phyloP scores from a whole-genome alignment of 2,329 filamentous ascomycete genomes.

The Hypomyces rosellus region DNA sequence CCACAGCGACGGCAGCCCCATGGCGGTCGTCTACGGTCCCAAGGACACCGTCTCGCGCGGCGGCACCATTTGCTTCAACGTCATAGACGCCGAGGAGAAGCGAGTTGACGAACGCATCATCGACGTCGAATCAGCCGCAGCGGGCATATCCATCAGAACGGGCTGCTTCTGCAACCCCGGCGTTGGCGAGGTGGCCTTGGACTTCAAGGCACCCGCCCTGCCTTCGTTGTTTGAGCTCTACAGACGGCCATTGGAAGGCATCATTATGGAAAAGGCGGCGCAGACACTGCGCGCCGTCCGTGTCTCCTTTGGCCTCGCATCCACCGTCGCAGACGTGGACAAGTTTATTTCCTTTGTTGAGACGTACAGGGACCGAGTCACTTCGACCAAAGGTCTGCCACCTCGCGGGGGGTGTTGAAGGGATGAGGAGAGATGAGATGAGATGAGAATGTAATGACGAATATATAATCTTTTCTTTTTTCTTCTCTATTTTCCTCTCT shows the following conservation, averaged over 20 bases:
- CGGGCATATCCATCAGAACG: conserved; percentile 32
- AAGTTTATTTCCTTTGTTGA: conserved; percentile 28
- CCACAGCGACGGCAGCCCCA: conserved; percentile 27
- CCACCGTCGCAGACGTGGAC: conserved; percentile 29
- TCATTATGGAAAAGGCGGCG: conserved; percentile 16
- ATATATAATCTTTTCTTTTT: too few relatives aligned
- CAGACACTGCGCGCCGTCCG: conserved; percentile 22
- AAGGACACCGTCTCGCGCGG: conserved; percentile 23
- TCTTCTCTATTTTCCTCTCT: too few relatives aligned
- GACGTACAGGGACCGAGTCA: conserved; percentile 26
- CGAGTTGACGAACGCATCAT: conserved; percentile 33
- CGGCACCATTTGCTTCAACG: conserved; percentile 33
- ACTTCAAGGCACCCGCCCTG: conserved; percentile 14
- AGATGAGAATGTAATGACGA: too few relatives aligned
- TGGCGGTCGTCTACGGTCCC: conserved; percentile 32
- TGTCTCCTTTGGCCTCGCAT: conserved; percentile 34
- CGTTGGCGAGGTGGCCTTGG: conserved; percentile 29
- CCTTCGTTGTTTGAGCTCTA: background rate
- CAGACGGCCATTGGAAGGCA: conserved; percentile 17
- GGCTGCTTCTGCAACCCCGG: conserved; percentile 40
- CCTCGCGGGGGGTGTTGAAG: background rate
- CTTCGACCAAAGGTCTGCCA: background rate
- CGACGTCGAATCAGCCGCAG: conserved; percentile 25
- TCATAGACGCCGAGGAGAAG: conserved; percentile 26
- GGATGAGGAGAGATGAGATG: too few relatives aligned